Evolutionary conservation across 495 filamentous ascomycete species (phyloP), one percentile per base, ranked within the genome.

Genomic region (Bacidia rubella): DNA sequence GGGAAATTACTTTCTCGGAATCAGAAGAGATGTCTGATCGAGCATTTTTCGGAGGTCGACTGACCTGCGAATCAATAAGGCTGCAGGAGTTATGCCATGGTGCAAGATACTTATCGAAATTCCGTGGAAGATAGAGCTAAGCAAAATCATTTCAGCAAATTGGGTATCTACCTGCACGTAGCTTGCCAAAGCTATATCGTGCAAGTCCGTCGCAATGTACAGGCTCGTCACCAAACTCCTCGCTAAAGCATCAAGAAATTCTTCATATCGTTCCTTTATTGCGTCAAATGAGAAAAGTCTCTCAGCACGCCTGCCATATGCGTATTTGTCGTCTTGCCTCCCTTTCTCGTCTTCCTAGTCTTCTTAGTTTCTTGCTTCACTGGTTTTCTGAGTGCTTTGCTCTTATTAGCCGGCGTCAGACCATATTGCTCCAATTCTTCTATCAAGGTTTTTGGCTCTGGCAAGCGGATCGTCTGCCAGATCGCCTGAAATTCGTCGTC

Each of bases 1-100:
- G 67, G 92, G 92, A 29, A 98, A 98, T 68, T 98, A 98, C 66
- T 97, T 98, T 67, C 93, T 95, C 68, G 92, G 78, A 38, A 79
- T 93, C 26, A 79, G 82, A 66, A 93, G 72, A 68, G 73, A 62
- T 45, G 19, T 23, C 15, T 10, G n/a, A n/a, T n/a, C n/a, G n/a
- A n/a, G n/a, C n/a, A n/a, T 4, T 3, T n/a, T 11, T 43, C 9
- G 10, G 23, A 17, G 15, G 23, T 17, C 15, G 41, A 43, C 2
- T n/a, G n/a, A n/a, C 23, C 41, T 22, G 23, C 9, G 41, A 11
- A 2, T 2, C 11, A 43, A 20, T n/a, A 39, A 39, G 19, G 41
- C 15, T 22, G 15, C 9, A 43, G 9, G 2, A 20, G 12, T 20
- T 15, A 43, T 43, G 4, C 41, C 41, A 7, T 1, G 10, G 15